These are phyloP conservation scores for Kodamaea kakaduensis DNA, from an alignment of 805 yeast genomes.

Conservation along the genomic window DNA sequence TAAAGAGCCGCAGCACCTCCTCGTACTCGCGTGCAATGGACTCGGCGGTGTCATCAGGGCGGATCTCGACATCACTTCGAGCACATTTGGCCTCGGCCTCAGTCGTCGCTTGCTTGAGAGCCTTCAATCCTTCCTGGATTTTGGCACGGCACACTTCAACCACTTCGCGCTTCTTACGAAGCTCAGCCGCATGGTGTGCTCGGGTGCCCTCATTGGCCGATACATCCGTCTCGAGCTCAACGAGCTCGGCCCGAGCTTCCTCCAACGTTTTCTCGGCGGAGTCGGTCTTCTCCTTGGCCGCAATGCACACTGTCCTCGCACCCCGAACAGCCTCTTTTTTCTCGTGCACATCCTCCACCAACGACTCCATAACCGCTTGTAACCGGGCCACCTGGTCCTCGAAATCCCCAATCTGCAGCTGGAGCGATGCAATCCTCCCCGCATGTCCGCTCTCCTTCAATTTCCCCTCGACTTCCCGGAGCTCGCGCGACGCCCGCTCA, in stretches of 20 bases:
- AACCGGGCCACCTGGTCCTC: conserved; percentile 24
- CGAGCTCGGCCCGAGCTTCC: conserved; percentile 10
- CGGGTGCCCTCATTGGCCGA: conserved; percentile 12
- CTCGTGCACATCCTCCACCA: conserved; percentile 11
- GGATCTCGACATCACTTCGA: conserved; percentile 41
- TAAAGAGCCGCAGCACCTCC: conserved; percentile 43
- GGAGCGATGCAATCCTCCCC: conserved; percentile 36
- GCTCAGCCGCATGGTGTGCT: conserved; percentile 12
- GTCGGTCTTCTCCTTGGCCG: conserved; percentile 6
- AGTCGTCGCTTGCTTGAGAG: conserved; percentile 14
- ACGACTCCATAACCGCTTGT: conserved; percentile 27
- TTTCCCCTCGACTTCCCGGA: conserved; percentile 28
- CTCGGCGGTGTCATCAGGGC: conserved; percentile 41
- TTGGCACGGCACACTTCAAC: conserved; percentile 11
- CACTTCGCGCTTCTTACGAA: conserved; percentile 11
- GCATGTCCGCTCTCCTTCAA: conserved; percentile 44
- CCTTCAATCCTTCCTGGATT: conserved; percentile 12
- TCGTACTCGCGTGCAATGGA: conserved; percentile 48
- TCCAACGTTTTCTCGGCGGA: conserved; percentile 7
- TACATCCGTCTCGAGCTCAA: conserved; percentile 17
- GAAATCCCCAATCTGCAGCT: conserved; percentile 28
- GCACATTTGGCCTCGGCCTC: conserved; percentile 43
- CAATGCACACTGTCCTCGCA: conserved; percentile 1
- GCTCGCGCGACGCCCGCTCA: conserved; percentile 13
- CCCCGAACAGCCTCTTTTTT: conserved; percentile 12